Evolutionary conservation across 2,329 filamentous ascomycete genomes (phyloP).

Genomic region (Trichoderma endophyticum): DNA sequence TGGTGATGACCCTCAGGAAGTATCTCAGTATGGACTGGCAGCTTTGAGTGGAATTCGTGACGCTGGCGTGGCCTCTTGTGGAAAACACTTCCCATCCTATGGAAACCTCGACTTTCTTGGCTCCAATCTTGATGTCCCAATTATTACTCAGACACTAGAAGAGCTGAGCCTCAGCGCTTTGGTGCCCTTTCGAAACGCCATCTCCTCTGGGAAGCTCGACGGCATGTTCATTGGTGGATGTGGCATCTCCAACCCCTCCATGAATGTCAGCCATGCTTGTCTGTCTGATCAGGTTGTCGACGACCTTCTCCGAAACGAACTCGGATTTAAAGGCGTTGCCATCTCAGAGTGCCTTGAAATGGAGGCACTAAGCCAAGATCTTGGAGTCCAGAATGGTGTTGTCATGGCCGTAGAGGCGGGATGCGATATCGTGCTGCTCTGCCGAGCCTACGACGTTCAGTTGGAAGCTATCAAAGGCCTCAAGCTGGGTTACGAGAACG

Average conservation of each 20-base stretch:
- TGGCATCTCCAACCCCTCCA: slow-evolving; percentile 83
- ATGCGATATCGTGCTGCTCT: slow-evolving; percentile 86
- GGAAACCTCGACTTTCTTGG: slow-evolving; percentile 92
- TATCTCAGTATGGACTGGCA: slow-evolving; percentile 86
- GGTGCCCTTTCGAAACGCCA: slow-evolving; percentile 87
- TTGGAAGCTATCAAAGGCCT: slow-evolving; percentile 88
- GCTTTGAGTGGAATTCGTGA: slow-evolving; percentile 92
- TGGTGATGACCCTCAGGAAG: slow-evolving; percentile 91
- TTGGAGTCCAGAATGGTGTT: slow-evolving; percentile 93
- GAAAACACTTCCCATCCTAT: slow-evolving; percentile 96
- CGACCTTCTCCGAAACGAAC: slow-evolving; percentile 79
- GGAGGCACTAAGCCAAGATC: slow-evolving; percentile 92
- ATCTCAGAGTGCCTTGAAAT: slow-evolving; percentile 96
- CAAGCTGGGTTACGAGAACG: slow-evolving; percentile 85
- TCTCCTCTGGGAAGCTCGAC: slow-evolving; percentile 75
- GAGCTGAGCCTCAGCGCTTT: slow-evolving; percentile 89
- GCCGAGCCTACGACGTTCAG: slow-evolving; percentile 82
- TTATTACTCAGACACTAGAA: slow-evolving; percentile 91
- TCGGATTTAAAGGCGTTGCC: slow-evolving; percentile 87
- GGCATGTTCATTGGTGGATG: slow-evolving; percentile 96
- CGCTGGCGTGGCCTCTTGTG: slow-evolving; percentile 82
- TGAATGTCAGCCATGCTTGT: slow-evolving; percentile 95
- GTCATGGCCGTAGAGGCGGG: slow-evolving; percentile 97
- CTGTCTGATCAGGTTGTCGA: slow-evolving; percentile 91
- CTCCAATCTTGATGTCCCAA: slow-evolving; percentile 86